Base-by-base conservation (phyloP, 768 basidiomycete genomes). In the Hemileccinum impolitum region DNA sequence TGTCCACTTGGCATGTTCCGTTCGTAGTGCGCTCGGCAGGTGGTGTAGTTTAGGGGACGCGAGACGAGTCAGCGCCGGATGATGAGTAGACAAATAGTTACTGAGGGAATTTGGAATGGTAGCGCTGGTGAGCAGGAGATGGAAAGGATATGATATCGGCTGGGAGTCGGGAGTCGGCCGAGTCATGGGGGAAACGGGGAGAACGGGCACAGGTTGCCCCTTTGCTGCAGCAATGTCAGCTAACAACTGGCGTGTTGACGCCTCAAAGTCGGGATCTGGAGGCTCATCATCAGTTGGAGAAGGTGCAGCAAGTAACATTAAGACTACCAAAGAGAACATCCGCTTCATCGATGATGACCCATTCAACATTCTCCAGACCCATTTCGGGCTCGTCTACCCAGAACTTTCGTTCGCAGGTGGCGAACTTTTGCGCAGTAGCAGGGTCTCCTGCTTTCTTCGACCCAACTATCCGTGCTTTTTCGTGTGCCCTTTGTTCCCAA, bases 271-370 rank as follows among this genome's bases (percentile, higher is more conserved):
- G 1, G 83, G 75, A 60, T 93, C 92, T 94, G 55, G 6, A 25
- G 14, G 4, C 35, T 23, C 41, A 32, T 40, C 23, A 50, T 45
- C 32, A 46, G 34, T 10, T 32, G 10, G 23, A 43, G 28, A 9
- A 32, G 28, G 12, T 12, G 31, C 15, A 35, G 28, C 5, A 23
- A 32, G 6, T 18, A 17, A 19, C 11, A 28, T 28, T 3, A 9
- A 38, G 67, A 78, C 43, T 54, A 90, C 93, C 90, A 45, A 95
- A 85, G 12, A 94, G 72, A 42, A 96, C 81, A 62, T 95, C 94
- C 0, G 94, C 93, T 62, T 96, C 93, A 52, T 96, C 94, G 1
- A 95, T 72, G 3, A 94, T 75, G 6, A 95, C 85, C 91, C 91
- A 95, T 59, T 95, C 90, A 1, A 94, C 72, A 42, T 81, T 77